These are phyloP conservation scores for Saitoella complicata DNA, from an alignment of 805 yeast genomes.

Conservation along the genomic window DNA sequence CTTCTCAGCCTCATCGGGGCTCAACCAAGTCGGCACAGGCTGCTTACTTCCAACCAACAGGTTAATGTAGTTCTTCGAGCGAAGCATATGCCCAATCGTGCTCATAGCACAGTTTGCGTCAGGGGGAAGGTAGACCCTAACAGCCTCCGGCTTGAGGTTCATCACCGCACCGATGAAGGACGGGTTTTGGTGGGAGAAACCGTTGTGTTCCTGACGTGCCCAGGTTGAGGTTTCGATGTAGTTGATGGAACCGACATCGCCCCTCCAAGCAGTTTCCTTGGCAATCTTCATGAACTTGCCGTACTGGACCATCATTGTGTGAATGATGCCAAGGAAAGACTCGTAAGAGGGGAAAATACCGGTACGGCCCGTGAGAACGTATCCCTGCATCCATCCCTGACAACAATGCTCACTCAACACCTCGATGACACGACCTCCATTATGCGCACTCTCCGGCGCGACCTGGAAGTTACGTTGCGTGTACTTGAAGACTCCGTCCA, in stretches of 20 bases:
- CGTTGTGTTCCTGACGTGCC: conserved; percentile 15
- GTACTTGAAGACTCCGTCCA: conserved; percentile 12
- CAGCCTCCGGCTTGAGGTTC: conserved; percentile 11
- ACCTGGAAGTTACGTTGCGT: conserved; percentile 10
- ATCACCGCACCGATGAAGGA: conserved; percentile 12
- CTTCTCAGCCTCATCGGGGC: conserved; percentile 13
- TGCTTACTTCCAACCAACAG: conserved; percentile 13
- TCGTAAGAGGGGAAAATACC: conserved; percentile 14
- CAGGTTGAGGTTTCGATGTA: conserved; percentile 13
- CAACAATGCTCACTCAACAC: conserved; percentile 13
- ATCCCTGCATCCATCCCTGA: conserved; percentile 15
- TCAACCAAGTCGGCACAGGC: conserved; percentile 10
- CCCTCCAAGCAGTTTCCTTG: conserved; percentile 12
- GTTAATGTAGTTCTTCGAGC: conserved; percentile 10
- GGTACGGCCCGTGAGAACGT: conserved; percentile 13
- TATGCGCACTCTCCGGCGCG: conserved; percentile 10
- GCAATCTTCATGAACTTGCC: conserved; percentile 14
- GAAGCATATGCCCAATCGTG: conserved; percentile 11
- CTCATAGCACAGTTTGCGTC: conserved; percentile 13
- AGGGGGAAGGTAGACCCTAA: conserved; percentile 14
- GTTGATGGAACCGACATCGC: conserved; percentile 11
- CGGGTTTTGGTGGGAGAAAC: conserved; percentile 14
- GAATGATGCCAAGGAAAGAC: conserved; percentile 13
- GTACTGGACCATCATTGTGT: conserved; percentile 14
- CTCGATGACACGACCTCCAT: conserved; percentile 14